Conservation (phyloP, 768 basidiomycete species). For the Melanogaster broomeanus region DNA sequence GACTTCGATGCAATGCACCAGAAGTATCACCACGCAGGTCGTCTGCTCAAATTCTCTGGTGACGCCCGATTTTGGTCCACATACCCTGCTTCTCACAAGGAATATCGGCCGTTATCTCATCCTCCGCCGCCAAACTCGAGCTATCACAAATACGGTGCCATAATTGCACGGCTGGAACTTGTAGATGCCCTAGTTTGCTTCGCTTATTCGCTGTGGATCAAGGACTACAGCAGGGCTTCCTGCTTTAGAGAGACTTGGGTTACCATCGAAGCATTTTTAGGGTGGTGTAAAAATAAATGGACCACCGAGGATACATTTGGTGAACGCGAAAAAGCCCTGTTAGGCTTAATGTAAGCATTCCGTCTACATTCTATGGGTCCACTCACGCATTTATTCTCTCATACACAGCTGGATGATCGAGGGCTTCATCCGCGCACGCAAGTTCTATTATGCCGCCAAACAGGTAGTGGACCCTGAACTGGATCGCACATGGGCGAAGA, state of each 20-base stretch:
- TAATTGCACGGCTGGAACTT: constrained; percentile 78
- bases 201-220: constrained; percentile 81
- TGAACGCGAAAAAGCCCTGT: constrained; percentile 57
- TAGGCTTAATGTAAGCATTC: constrained; percentile 76
- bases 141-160: constrained; percentile 74
- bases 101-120: constrained; percentile 60
- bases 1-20: constrained; percentile 66
- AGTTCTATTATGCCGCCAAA: constrained; percentile 42
- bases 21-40: constrained; percentile 68
- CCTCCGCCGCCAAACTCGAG: constrained; percentile 67
- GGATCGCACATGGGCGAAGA: constrained; percentile 35
- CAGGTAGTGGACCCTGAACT: constrained; percentile 34
- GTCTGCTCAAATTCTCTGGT: constrained; percentile 82
- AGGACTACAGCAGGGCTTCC: constrained; percentile 56
- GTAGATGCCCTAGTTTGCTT: constrained; percentile 83
- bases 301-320: constrained; percentile 40
- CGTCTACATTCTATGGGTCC: constrained; percentile 13
- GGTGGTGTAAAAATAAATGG: constrained; percentile 76
- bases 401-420: constrained; percentile 73
- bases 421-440: constrained; percentile 65
- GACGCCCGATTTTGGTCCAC: constrained; percentile 79
- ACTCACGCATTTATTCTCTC: constrained; percentile 26
- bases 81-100: constrained; percentile 62
- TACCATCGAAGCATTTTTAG: constrained; percentile 68
- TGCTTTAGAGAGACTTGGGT: constrained; percentile 67